Base-by-base conservation (phyloP, 371 early-diverging fungal species). In the Mucor circinelloides region DNA sequence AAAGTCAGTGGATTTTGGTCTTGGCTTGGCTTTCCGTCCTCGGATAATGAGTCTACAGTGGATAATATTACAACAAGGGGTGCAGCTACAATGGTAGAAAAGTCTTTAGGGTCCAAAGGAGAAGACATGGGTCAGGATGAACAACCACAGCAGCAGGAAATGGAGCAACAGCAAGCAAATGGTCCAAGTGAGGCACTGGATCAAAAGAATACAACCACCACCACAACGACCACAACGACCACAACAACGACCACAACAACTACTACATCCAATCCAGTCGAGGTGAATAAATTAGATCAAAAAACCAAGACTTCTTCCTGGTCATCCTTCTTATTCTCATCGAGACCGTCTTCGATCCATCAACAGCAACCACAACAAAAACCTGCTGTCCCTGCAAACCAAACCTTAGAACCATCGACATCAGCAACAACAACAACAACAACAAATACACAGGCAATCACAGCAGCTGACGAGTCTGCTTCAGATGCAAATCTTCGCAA, bases 11-110 rank as follows among this genome's bases (percentile, higher is more conserved):
- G 66, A 21, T 66, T 60, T 31, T 60, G 59, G 66, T 28, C 66
- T 40, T 66, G 66, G 66, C 52, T 66, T 36, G 60, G 60, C 30
- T 59, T 66, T 52, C 48, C 48, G 25, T 59, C 52, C 55, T 36
- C 60, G n/a, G 48, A 58, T 21, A 40, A 19, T 27, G 60, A 50
- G 1, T 2, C 30, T 6, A 21, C 13, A 10, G 27, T 30, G 12
- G 15, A 30, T 10, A 21, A 12, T 28, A 48, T 31, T 31, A 10
- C 27, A 63, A 21, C 25, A 34, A 54, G 38, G 38, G 52, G 40
- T 38, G 13, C 55, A 63, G 63, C 25, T 27, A 15, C 52, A 15
- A 52, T 15, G 3, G 52, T 27, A 27, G 52, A 63, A 38, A 62
- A 62, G 27, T 5, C 23, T 27, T 27, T 52, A 10, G 52, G 10